Base-by-base conservation (phyloP, 2,329 filamentous ascomycete genomes). In the Leptosphaerulina australis region DNA sequence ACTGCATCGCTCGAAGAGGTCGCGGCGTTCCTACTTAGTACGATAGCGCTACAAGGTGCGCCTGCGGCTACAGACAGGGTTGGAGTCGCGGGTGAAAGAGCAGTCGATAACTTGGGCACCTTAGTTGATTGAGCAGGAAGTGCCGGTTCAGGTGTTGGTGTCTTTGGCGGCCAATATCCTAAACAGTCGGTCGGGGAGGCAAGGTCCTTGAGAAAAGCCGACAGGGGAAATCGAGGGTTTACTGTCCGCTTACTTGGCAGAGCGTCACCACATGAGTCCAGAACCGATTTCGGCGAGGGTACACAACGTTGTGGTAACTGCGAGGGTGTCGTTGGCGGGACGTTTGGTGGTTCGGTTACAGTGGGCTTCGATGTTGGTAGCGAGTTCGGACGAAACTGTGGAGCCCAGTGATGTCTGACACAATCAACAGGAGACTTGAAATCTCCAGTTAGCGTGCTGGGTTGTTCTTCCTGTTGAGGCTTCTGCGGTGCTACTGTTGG, bases 371-470 rank as follows among this genome's bases (percentile, higher is more conserved):
- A 22, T 4, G 21, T 21, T 17, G 50, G 21, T 34, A 50, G 33
- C 25, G 47, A 45, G n/a, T 64, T 52, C 9, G 60, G 53, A 14
- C 47, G 55, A 24, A 63, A 62, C 18, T 64, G 59, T 14, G 59
- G 57, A n/a, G 56, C 51, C 64, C 65, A 68, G 40, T 58, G 47
- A 35, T 64, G 55, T 28, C 55, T 49, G 9, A 64, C 49, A 12
- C 35, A 39, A 10, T 60, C 51, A 11, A 48, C 22, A 8, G 34
- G 36, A 25, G 39, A 36, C 2, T 22, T 30, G 34, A 26, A 40
- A 10, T 35, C 25, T 35, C 14, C 6, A 2, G 39, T 43, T 24
- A 36, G 35, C 17, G 34, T 17, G 20, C 11, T 11, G 28, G 30
- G n/a, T 12, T 21, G 31, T 22, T 14, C 21, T 15, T 38, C 14